Evolutionary conservation across 2,329 filamentous ascomycete genomes (phyloP), one percentile per base, ranked within the genome.

Genomic region (Waltergamsia citrina): DNA sequence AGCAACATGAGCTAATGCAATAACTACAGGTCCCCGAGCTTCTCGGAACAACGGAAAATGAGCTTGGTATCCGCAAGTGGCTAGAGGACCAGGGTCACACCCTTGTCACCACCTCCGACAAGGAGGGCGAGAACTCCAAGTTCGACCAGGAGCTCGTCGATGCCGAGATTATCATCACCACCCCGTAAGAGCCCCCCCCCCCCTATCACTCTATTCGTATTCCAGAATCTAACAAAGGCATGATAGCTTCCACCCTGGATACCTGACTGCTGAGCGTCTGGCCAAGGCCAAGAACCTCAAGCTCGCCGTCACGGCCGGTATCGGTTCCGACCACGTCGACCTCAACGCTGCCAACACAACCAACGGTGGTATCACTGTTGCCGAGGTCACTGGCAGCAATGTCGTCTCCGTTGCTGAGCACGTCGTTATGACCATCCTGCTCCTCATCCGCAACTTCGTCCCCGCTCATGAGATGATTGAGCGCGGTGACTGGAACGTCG

Each of bases 221-320:
- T 19, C 15, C 7, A 14, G 12, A 5, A 10, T 6, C 12, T n/a
- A 26, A 5, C 12, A 26, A 26, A 10, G 24, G 15, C 12, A 11
- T 26, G 17, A 17, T 49, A 93, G 85, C 57, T 96, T 96, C 81
- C 90, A 96, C 72, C 90, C 90, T 35, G 92, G 90, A 45, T 98
- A 98, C 73, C 82, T 98, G 39, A 96, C 85, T 32, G 86, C 85
- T 35, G 90, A 96, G 71, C 88, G 92, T 56, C 79, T 98, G 37
- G 86, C 86, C 53, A 94, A 92, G 71, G 92, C 92, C 48, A 96
- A 96, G 83, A 96, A 98, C 38, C 83, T 98, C 54, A 96, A 96
- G 79, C 71, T 98, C 42, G 90, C 90, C 59, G 67, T 98, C 62
- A 98, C 92, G 33, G 92, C 92, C 50, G 92, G 92, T 70, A 94